These are phyloP conservation scores for Phytophthora chlamydospora DNA, from an alignment of 352 stramenopile species.

Conservation along the genomic window DNA sequence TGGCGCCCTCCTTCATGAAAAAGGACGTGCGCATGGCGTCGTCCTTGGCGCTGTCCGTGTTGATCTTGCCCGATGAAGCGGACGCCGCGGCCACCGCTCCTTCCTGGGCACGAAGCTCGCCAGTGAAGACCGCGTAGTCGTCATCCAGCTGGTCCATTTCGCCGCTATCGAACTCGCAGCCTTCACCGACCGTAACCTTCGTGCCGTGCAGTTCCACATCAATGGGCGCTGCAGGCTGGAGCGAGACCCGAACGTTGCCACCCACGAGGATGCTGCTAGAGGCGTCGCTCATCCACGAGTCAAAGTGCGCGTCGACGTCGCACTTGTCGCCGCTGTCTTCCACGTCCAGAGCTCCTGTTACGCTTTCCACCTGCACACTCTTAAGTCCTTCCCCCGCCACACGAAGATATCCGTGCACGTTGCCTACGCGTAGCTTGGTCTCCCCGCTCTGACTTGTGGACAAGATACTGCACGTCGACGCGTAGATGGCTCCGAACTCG, in stretches of 20 bases:
- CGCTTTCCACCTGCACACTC: conserved; percentile 59
- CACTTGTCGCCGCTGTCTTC: conserved; percentile 71
- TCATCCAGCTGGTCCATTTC: conserved; percentile 78
- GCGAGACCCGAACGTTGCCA: conserved; percentile 64
- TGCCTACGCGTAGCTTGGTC: conserved; percentile 53
- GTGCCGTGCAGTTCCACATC: conserved; percentile 72
- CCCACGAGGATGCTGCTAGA: conserved; percentile 71
- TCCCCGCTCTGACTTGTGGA: conserved; percentile 37
- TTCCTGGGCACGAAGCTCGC: conserved; percentile 40
- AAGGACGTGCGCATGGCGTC: conserved; percentile 82
- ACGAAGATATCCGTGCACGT: conserved; percentile 74
- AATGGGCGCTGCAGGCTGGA: conserved; percentile 61
- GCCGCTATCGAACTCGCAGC: conserved; percentile 50
- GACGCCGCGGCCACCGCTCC: conserved; percentile 4
- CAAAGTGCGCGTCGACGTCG: conserved; percentile 70
- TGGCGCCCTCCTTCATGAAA: conserved; percentile 52
- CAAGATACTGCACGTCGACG: conserved; percentile 51
- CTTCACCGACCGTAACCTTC: conserved; percentile 43
- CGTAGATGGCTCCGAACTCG: conserved; percentile 80
- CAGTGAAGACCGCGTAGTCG: conserved; percentile 77
- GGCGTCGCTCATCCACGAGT: conserved; percentile 58
- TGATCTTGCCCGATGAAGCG: conserved; percentile 69
- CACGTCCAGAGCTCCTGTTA: conserved; percentile 73
- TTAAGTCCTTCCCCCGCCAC: conserved; percentile 55
- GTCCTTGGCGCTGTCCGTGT: conserved; percentile 68